Base-by-base conservation (phyloP, 805 yeast species). In the Ogataea pignaliae region DNA sequence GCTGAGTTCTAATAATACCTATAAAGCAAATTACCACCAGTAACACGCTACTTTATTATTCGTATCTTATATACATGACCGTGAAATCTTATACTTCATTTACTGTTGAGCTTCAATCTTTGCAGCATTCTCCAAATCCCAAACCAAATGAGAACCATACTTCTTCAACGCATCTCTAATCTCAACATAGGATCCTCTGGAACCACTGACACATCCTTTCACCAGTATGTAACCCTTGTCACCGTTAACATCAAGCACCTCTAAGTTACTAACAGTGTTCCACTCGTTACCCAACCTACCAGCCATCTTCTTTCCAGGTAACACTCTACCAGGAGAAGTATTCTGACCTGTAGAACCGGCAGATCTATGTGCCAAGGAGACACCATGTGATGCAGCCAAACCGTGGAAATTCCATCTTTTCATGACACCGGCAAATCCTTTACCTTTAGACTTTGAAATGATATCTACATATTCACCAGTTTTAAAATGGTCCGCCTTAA, bases 341-440 rank as follows among this genome's bases (percentile, higher is more conserved):
- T 87, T 86, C 65, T 84, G 88, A 79, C 99, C 99, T 57, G 85
- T 89, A 29, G 97, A 90, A 77, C 99, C 99, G 57, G 95, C 96
- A 45, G 89, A 82, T 76, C 99, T 85, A 65, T 93, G 98, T 32
- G 91, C 84, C 40, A 78, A 72, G 28, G 99, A 88, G 21, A 87
- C 90, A 85, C 99, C 99, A 66, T 93, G 99, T 1, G 97, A 75
- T 7, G 97, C 97, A 36, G 80, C 78, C 65, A 86, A 78, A 75
- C 99, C 99, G 37, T 70, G 71, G 69, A 91, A 93, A 11, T 88
- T 86, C 73, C 85, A 85, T 68, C 96, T 82, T 65, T 91, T 91
- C 97, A 93, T 93, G 18, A 91, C 98, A 79, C 99, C 99, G 17
- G 90, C 88, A 64, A 88, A 88, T 10, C 99, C 99, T 67, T 93